Conservation (phyloP, 257 asterid species). For the Cynanchum wilfordii region DNA sequence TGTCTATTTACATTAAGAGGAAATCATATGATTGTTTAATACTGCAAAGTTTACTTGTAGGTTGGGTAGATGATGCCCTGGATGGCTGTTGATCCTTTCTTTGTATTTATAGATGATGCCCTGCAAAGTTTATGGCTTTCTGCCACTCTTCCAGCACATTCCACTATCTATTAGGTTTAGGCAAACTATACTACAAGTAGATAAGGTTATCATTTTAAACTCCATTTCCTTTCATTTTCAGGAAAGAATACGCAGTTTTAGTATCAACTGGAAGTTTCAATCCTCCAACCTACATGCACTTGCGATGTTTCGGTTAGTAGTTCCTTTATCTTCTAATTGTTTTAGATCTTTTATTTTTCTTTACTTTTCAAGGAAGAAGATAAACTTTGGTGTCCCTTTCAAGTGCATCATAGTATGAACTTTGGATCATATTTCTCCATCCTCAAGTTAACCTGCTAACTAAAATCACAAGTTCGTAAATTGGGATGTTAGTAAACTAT, state of each 20-base stretch:
- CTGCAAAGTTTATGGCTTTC: neutral
- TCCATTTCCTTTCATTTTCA: constrained; percentile 25
- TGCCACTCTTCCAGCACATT: neutral
- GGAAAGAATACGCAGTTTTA: constrained; percentile 46
- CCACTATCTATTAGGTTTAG: neutral
- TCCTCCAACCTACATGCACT: constrained; percentile 88
- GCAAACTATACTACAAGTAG: neutral
- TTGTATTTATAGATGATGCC: neutral
- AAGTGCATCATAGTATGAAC: neutral
- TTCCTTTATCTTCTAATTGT: neutral
- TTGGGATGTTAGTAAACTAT: neutral
- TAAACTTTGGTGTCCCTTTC: neutral
- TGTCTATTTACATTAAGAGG: neutral
- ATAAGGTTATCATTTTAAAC: neutral
- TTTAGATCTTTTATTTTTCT: neutral
- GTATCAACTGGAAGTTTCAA: constrained; percentile 91
- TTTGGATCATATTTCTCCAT: neutral
- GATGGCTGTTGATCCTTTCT: neutral
- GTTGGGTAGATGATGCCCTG: neutral
- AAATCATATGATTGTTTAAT: neutral
- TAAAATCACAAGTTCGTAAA: neutral
- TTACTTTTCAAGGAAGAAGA: neutral
- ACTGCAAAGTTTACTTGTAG: neutral
- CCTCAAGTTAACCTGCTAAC: neutral
- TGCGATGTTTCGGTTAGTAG: constrained; percentile 75